Evolutionary conservation across 768 basidiomycete species (phyloP).

Genomic region (Daedaleopsis sinensis): DNA sequence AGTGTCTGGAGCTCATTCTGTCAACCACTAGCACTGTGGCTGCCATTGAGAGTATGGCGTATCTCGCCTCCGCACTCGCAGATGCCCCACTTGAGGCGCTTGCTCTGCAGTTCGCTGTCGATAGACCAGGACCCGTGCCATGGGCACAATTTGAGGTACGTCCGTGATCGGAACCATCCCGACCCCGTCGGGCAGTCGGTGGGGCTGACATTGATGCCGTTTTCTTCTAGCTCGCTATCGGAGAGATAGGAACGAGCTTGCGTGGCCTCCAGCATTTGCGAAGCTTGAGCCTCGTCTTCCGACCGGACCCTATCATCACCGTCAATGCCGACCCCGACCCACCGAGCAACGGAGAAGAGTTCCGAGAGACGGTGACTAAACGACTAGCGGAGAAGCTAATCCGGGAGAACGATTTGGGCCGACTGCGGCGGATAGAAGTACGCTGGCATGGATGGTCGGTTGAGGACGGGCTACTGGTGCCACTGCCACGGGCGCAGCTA

Average conservation of each 20-base stretch:
- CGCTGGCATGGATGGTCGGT: slow-evolving; percentile 28
- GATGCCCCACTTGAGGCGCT: slow-evolving; percentile 5
- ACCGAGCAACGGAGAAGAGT: slow-evolving; percentile 1
- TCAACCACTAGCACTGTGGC: background rate
- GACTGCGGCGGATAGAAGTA: slow-evolving; percentile 22
- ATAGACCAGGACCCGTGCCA: slow-evolving; percentile 8
- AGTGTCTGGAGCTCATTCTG: slow-evolving; percentile 11
- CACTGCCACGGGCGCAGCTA: slow-evolving; percentile 9
- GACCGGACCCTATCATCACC: slow-evolving; percentile 23
- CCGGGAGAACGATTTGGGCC: background rate
- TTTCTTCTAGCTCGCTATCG: slow-evolving; percentile 15
- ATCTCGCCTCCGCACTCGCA: slow-evolving; percentile 15
- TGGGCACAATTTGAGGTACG: slow-evolving; percentile 20
- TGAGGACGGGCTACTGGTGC: slow-evolving; percentile 6
- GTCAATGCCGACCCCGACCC: background rate
- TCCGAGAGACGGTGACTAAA: slow-evolving; percentile 15
- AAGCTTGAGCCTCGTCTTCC: slow-evolving; percentile 21
- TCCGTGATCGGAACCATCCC: background rate
- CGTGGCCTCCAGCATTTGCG: slow-evolving; percentile 12
- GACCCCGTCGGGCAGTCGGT: background rate
- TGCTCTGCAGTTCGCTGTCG: slow-evolving; percentile 11
- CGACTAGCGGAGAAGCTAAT: slow-evolving; percentile 17
- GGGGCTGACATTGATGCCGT: background rate
- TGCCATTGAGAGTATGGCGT: slow-evolving; percentile 6
- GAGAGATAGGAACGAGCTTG: slow-evolving; percentile 18